Conservation (phyloP, 2,329 filamentous ascomycete genomes). For the Hypoxylon sp. region DNA sequence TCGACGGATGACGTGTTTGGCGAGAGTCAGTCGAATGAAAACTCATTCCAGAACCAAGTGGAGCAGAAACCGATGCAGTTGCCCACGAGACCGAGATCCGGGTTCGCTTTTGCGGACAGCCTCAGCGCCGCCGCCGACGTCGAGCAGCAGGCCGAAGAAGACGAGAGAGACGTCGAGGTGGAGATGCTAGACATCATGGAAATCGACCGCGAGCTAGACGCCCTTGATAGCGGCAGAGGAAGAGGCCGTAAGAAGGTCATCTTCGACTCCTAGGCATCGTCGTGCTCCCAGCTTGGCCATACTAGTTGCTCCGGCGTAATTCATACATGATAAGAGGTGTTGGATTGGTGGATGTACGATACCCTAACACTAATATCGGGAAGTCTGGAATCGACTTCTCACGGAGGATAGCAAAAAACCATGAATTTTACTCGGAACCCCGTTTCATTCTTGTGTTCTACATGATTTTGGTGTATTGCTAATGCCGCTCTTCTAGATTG, state of each 20-base stretch:
- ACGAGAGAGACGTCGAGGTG: slow-evolving; percentile 62
- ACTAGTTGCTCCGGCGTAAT: too few relatives aligned
- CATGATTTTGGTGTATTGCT: too few relatives aligned
- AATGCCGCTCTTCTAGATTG: too few relatives aligned
- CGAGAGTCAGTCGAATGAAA: slow-evolving; percentile 36
- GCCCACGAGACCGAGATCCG: slow-evolving; percentile 45
- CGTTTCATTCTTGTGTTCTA: background rate
- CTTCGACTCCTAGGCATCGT: slow-evolving; percentile 55
- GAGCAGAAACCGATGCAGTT: slow-evolving; percentile 36
- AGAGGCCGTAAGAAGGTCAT: slow-evolving; percentile 61
- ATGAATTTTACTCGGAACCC: slow-evolving; percentile 13
- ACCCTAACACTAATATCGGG: slow-evolving; percentile 17
- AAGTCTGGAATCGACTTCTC: slow-evolving; percentile 16
- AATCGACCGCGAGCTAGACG: slow-evolving; percentile 67
- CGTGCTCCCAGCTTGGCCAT: too few relatives aligned
- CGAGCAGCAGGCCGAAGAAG: slow-evolving; percentile 55
- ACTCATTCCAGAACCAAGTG: slow-evolving; percentile 40
- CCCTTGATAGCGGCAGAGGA: slow-evolving; percentile 60
- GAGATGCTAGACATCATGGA: slow-evolving; percentile 73
- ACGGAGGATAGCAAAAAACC: slow-evolving; percentile 10
- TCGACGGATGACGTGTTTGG: slow-evolving; percentile 19
- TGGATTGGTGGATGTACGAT: slow-evolving; percentile 37
- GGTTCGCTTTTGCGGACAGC: slow-evolving; percentile 61
- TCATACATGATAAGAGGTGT: too few relatives aligned
- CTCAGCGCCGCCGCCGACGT: slow-evolving; percentile 63